These are phyloP conservation scores for Tetrapisispora nanseiensis DNA, from an alignment of 805 yeast species.

Conservation along the genomic window DNA sequence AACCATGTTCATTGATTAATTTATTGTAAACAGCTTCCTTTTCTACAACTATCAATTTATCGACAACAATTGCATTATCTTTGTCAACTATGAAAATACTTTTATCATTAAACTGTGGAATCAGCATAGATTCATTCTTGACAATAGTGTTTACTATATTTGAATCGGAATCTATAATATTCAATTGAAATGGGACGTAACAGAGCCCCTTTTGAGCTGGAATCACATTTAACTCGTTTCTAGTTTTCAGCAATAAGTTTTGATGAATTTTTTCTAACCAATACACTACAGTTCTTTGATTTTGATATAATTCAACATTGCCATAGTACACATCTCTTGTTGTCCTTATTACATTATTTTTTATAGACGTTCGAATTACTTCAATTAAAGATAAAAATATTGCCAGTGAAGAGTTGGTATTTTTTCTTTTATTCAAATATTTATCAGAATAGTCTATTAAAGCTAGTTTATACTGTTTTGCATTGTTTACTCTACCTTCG, in stretches of 20 bases:
- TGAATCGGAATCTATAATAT: not conserved
- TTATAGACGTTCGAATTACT: slow-evolving; percentile 6
- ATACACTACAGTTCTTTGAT: slow-evolving; percentile 36
- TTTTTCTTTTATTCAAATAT: not conserved
- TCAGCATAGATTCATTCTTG: slow-evolving; percentile 21
- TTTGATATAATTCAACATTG: slow-evolving; percentile 43
- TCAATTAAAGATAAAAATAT: slow-evolving; percentile 13
- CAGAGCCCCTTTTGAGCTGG: slow-evolving; percentile 58
- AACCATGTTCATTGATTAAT: slow-evolving; percentile 10
- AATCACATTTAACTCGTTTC: slow-evolving; percentile 37
- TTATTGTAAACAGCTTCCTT: slow-evolving; percentile 43
- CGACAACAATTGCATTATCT: slow-evolving; percentile 27
- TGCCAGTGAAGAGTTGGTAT: slow-evolving; percentile 7
- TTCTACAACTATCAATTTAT: slow-evolving; percentile 23
- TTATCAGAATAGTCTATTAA: not conserved
- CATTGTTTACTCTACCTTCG: not conserved
- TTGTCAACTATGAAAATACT: not conserved
- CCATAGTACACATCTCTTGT: slow-evolving; percentile 52
- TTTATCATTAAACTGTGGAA: slow-evolving; percentile 33
- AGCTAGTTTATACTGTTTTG: not conserved
- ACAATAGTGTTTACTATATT: not conserved
- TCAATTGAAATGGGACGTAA: slow-evolving; percentile 14
- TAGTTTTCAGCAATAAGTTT: slow-evolving; percentile 29
- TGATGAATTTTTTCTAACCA: slow-evolving; percentile 33
- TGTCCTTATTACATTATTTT: slow-evolving; percentile 11